Conservation (phyloP, 1,284 basidiomycete species). For the Ustilago nuda region DNA sequence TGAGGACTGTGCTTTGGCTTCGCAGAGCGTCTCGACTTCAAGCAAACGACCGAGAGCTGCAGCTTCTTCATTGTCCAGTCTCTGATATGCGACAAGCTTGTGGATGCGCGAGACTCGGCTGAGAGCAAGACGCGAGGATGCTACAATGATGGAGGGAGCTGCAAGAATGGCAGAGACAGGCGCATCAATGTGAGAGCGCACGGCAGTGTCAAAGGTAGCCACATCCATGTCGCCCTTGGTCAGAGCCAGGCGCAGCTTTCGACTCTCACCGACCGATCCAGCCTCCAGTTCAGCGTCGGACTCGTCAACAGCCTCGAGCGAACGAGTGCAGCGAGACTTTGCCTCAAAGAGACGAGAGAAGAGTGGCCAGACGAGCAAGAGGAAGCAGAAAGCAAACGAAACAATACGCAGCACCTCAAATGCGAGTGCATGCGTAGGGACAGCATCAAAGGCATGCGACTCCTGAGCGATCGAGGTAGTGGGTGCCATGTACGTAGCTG, state of each 20-base stretch:
- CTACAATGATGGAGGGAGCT: conserved; percentile 15
- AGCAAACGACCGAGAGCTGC: conserved; percentile 45
- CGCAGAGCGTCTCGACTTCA: conserved; percentile 56
- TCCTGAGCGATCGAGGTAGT: conserved; percentile 17
- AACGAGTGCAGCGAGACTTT: conserved; percentile 8
- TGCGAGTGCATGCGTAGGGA: conserved; percentile 56
- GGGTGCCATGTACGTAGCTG: conserved; percentile 37
- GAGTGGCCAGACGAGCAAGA: conserved; percentile 53
- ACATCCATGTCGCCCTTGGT: conserved; percentile 32
- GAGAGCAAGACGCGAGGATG: conserved; percentile 25
- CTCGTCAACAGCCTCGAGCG: neutral
- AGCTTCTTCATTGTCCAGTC: conserved; percentile 20
- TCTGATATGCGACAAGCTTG: conserved; percentile 18
- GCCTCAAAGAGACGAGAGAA: conserved; percentile 27
- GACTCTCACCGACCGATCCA: neutral
- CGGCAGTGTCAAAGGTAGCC: conserved; percentile 22
- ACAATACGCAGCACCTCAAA: conserved; percentile 57
- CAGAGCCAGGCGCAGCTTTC: conserved; percentile 33
- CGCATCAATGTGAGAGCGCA: conserved; percentile 21
- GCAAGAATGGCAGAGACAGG: conserved; percentile 25
- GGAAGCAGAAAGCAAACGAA: conserved; percentile 47
- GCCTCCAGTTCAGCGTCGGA: conserved; percentile 3
- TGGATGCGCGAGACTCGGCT: conserved; percentile 12
- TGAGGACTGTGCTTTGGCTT: conserved; percentile 41
- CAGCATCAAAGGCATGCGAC: conserved; percentile 50